Conservation (phyloP, 2,329 filamentous ascomycete genomes). For the Colletotrichum spaethianum region DNA sequence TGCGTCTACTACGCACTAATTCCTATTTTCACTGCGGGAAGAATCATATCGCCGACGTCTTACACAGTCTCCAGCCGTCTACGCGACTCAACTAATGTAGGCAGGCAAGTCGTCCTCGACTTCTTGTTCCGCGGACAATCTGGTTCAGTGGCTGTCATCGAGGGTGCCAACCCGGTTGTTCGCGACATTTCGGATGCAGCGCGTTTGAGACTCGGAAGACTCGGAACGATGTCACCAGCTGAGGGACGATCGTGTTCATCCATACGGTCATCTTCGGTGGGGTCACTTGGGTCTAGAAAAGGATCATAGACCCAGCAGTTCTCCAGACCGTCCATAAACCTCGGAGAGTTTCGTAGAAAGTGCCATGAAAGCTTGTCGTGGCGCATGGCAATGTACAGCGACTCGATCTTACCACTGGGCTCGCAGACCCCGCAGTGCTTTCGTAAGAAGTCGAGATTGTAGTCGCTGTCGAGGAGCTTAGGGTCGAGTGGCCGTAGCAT, state of each 20-base stretch:
- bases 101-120: constrained; percentile 55
- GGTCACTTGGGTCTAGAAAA: constrained; percentile 61
- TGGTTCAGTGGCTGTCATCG: constrained; percentile 47
- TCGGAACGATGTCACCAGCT: constrained; percentile 62
- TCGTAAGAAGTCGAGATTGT: constrained; percentile 66
- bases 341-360: constrained; percentile 62
- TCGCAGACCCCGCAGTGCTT: constrained; percentile 70
- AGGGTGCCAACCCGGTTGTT: constrained; percentile 61
- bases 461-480: constrained; percentile 57
- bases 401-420: constrained; percentile 68
- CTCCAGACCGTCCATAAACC: constrained; percentile 68
- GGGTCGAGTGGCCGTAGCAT: constrained; percentile 70
- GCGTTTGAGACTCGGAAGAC: constrained; percentile 61
- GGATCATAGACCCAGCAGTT: constrained; percentile 67
- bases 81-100: constrained; percentile 57
- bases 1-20: constrained; percentile 3
- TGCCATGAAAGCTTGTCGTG: constrained; percentile 70
- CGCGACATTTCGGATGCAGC: constrained; percentile 67
- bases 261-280: constrained; percentile 53
- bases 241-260: constrained; percentile 57
- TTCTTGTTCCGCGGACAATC: constrained; percentile 55
- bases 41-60: constrained; percentile 4
- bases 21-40: neutral
- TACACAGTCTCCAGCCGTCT: constrained; percentile 57
- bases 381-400: constrained; percentile 72